Base-by-base conservation (phyloP, 2,329 filamentous ascomycete species). In the Pseudogymnoascus sp. region DNA sequence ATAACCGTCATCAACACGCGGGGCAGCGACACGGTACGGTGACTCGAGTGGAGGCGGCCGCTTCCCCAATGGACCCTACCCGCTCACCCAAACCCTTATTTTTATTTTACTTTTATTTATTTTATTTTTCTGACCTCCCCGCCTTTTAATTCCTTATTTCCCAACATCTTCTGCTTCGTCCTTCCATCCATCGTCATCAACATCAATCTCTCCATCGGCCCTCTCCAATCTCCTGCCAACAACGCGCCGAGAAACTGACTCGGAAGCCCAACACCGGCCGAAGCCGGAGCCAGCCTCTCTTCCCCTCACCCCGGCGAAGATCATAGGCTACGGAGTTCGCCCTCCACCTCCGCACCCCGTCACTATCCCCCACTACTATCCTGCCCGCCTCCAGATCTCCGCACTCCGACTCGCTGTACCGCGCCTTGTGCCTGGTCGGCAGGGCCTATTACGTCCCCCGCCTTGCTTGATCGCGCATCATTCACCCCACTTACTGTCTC, bases 351-450 rank as follows among this genome's bases (percentile, higher is more conserved):
- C 24, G 19, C 61, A 68, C 69, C 61, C 69, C 70, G 69, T 74
- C 74, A 2, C 68, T 74, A 7, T 67, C 67, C 21, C 69, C 70
- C 5, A 72, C 74, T 8, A 61, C 71, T 40, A 71, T 72, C 50
- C 44, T 53, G 44, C 44, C 44, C 44, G 44, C 44, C 44, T 53
- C 44, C 44, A 53, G 44, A 50, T 53, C 44, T 53, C 44, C 44
- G 44, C 44, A 53, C 44, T 53, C 44, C 44, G 44, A 53, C 44
- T 53, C 44, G 44, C 24, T 53, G 19, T 6, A 10, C 44, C 24
- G 26, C 24, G 44, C 44, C 14, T 53, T 53, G 24, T 53, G 44
- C 44, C 44, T 53, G 44, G 24, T 24, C 44, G 31, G 1, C 44
- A 53, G 44, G 44, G n/a, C 44, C 44, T 53, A 53, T 53, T 53